Base-by-base conservation (phyloP, 257 asterid species). In the Primulina tabacum region DNA sequence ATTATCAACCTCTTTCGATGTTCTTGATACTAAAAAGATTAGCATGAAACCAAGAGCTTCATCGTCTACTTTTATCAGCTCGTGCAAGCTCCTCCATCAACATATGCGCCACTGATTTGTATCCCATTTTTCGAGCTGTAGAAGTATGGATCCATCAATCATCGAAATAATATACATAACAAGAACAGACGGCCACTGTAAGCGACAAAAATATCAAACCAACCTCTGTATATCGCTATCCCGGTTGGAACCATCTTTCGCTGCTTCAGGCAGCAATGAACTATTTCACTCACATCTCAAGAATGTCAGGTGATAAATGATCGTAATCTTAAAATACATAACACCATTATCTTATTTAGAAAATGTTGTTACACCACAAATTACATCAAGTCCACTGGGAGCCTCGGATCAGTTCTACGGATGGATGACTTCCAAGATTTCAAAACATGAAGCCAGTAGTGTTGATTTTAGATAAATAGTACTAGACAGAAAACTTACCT, bases 191-290 rank as follows among this genome's bases (percentile, higher is more conserved):
- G 24, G 35, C 34, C 3, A 35, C 52, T 40, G 14, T 17, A 59
- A 28, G 70, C 47, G 28, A 17, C 6, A 47, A 64, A 29, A 43
- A 32, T 18, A 21, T 30, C 34, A 24, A 29, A 75, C 85, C 34
- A 64, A 91, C 97, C 97, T 91, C 74, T 83, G 67, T 9, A 88
- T 72, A 88, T 89, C 58, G 98, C 90, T 40, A 86, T 80, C 73
- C 96, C 96, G 11, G 94, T 88, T 33, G 98, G 98, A 74, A 69
- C 78, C 92, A 92, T 88, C 75, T 86, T 77, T 62, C 88, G 82
- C 83, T 80, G 82, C 87, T 82, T 89, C 47, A 92, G 78, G 81
- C 96, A 89, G 21, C n/a, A 89, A 11, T 17, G 98, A 92, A 84
- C 98, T 92, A 82, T 79, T 43, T 43, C 7, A 14, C 4, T 12